Evolutionary conservation across 306 rosid genomes (phyloP).

Genomic region (Pachyrhizus erosus): DNA sequence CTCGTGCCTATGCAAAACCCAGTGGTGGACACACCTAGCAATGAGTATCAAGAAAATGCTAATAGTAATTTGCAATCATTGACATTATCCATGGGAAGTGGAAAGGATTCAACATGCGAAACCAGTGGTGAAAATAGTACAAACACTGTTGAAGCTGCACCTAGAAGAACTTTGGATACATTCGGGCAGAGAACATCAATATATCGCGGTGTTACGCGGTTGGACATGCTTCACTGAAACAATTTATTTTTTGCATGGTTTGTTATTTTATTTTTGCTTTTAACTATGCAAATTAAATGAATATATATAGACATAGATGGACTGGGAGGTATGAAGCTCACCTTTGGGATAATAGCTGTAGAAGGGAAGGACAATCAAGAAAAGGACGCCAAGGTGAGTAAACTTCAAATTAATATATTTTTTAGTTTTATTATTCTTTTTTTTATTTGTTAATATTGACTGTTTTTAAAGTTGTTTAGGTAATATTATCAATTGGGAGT

Average conservation of each 20-base stretch:
- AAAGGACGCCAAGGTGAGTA: constrained; percentile 95
- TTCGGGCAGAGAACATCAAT: constrained; percentile 98
- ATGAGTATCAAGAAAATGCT: constrained; percentile 73
- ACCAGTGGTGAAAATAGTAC: constrained; percentile 67
- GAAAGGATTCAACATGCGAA: constrained; percentile 78
- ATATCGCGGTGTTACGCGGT: constrained; percentile 96
- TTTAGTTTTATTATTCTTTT: constrained; percentile 15
- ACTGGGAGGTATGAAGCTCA: constrained; percentile 99
- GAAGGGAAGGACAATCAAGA: constrained; percentile 99
- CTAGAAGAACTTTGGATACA: constrained; percentile 85
- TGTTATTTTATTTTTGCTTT: not conserved
- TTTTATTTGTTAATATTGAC: not conserved
- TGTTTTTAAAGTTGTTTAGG: not conserved
- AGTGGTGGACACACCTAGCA: constrained; percentile 51
- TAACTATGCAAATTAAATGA: not conserved
- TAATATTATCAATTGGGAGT: not conserved
- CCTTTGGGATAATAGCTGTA: constrained; percentile 97
- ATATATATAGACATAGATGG: constrained; percentile 87
- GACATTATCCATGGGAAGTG: constrained; percentile 94
- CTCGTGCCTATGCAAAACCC: constrained; percentile 65
- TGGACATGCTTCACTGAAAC: constrained; percentile 12
- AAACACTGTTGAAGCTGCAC: constrained; percentile 62
- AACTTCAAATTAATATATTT: not conserved
- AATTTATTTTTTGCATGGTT: not conserved
- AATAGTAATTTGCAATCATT: constrained; percentile 71